phyloP scores from a whole-genome alignment of 495 filamentous ascomycete species.

The Pyrenula massariospora region DNA sequence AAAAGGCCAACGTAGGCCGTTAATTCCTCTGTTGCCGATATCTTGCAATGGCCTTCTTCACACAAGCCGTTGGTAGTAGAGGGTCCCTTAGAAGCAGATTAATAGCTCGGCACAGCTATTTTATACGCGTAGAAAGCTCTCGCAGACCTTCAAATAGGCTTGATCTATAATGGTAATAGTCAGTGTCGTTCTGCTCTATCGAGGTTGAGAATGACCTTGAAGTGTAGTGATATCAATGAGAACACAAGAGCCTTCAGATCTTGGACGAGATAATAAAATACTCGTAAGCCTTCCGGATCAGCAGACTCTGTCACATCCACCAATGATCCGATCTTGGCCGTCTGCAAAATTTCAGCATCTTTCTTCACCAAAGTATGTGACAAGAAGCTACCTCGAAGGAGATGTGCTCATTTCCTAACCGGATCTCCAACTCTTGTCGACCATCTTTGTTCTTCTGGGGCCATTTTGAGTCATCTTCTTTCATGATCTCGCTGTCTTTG shows the following conservation, averaged over 20 bases:
- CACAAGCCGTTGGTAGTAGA: no score
- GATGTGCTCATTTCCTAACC: constrained; percentile 90
- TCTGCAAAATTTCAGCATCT: constrained; percentile 38
- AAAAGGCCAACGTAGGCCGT: no score
- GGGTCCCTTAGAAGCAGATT: no score
- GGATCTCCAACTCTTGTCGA: constrained; percentile 91
- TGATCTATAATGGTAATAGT: no score
- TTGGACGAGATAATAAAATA: constrained; percentile 99
- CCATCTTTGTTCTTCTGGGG: constrained; percentile 99
- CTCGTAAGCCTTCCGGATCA: constrained; percentile 90
- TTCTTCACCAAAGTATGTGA: constrained; percentile 1
- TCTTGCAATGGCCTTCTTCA: no score
- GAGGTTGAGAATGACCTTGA: constrained; percentile 67
- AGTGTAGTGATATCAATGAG: constrained; percentile 90
- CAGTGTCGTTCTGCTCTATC: no score
- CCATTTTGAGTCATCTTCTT: constrained; percentile 99
- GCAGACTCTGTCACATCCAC: constrained; percentile 93
- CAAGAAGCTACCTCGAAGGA: constrained; percentile 70
- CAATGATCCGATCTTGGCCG: constrained; percentile 94
- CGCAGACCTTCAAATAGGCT: constrained; percentile 76
- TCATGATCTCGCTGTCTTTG: constrained; percentile 96
- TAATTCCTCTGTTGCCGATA: no score
- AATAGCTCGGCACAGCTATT: no score
- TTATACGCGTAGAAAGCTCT: no score
- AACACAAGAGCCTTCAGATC: constrained; percentile 96